phyloP scores from a whole-genome alignment of 2,329 filamentous ascomycete species.

The Apiospora aurea region DNA sequence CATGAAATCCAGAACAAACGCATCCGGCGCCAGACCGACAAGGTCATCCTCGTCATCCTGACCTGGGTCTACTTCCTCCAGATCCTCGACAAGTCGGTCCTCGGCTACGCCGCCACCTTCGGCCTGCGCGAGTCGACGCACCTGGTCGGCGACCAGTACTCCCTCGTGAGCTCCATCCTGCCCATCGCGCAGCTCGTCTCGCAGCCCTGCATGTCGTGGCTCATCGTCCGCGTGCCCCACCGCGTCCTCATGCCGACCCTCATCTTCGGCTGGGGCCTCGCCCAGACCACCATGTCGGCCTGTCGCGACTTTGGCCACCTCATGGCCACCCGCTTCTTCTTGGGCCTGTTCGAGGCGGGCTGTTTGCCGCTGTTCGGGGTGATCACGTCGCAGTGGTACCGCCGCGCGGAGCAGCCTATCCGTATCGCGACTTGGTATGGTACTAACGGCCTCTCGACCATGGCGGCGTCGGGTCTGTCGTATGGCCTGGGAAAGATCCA shows the following conservation, averaged over 20 bases:
- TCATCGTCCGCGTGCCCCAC: neutral
- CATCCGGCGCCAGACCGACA: constrained; percentile 68
- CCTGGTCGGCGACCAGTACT: constrained; percentile 36
- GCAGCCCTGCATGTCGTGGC: neutral
- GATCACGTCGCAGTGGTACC: constrained; percentile 70
- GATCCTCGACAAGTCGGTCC: constrained; percentile 63
- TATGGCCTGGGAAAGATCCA: constrained; percentile 64
- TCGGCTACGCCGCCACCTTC: constrained; percentile 33
- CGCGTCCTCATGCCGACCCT: constrained; percentile 24
- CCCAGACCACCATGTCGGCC: constrained; percentile 56
- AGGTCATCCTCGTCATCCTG: constrained; percentile 60
- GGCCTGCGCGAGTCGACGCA: constrained; percentile 36
- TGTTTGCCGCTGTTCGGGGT: constrained; percentile 63
- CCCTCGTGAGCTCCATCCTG: constrained; percentile 35
- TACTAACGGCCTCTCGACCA: constrained; percentile 64
- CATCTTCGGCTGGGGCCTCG: constrained; percentile 52
- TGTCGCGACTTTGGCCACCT: constrained; percentile 55
- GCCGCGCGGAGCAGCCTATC: constrained; percentile 66
- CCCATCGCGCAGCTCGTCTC: constrained; percentile 36
- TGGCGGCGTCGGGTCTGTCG: constrained; percentile 43
- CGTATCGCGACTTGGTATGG: constrained; percentile 67
- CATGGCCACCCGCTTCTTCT: constrained; percentile 54
- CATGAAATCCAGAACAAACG: too few species aligned
- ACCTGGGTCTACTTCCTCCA: constrained; percentile 67
- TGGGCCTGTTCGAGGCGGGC: constrained; percentile 59